A percentile compares a stretch with the other conserved stretches of the same genome.
phyloP scores from a whole-genome alignment of 1,284 basidiomycete species.

The Lignosus rhinocerotis region DNA sequence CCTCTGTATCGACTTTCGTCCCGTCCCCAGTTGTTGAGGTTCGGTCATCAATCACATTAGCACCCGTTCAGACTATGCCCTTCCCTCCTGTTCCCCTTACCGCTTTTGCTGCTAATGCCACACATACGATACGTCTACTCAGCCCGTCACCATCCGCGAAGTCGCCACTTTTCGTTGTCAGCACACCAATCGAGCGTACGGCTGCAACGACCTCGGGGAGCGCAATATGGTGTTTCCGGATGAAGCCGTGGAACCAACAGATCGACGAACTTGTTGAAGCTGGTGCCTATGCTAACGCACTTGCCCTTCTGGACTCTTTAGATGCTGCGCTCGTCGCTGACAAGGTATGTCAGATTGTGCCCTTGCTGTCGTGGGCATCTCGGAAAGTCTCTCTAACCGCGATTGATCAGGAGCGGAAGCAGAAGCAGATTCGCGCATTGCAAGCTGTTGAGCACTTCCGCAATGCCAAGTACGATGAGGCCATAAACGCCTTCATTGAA shows the following conservation, averaged over 20 bases:
- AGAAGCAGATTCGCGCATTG: constrained; percentile 62
- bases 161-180: constrained; percentile 66
- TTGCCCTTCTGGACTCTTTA: constrained; percentile 76
- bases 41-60: constrained; percentile 74
- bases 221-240: constrained; percentile 74
- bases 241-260: constrained; percentile 78
- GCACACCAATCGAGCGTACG: constrained; percentile 73
- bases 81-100: constrained; percentile 56
- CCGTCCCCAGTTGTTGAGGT: constrained; percentile 72
- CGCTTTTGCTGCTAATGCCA: constrained; percentile 32
- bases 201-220: constrained; percentile 66
- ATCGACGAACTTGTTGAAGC: constrained; percentile 81
- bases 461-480: constrained; percentile 66
- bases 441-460: constrained; percentile 81
- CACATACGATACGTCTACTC: constrained; percentile 60
- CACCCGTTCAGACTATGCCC: constrained; percentile 62
- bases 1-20: constrained; percentile 36
- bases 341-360: constrained; percentile 46
- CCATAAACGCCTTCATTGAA: constrained; percentile 86
- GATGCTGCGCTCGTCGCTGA: constrained; percentile 66
- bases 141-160: constrained; percentile 51
- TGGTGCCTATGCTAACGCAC: constrained; percentile 79
- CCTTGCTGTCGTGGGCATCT: neutral
- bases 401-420: constrained; percentile 47
- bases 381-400: neutral